Conservation (phyloP, 805 yeast species). For the Candida nemodendra region DNA sequence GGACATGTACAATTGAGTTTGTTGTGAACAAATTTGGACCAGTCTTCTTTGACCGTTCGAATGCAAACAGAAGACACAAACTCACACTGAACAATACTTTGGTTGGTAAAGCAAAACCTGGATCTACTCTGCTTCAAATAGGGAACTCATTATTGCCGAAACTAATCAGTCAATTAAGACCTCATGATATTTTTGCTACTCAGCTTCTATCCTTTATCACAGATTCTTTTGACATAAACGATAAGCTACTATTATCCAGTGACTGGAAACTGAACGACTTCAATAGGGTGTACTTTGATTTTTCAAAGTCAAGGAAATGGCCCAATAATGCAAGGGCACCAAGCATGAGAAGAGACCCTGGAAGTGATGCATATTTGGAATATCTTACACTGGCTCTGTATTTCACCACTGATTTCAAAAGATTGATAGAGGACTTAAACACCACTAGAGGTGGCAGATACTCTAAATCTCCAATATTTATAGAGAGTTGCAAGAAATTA, state of each 20-base stretch:
- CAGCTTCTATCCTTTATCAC: conserved; percentile 23
- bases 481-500: conserved; percentile 14
- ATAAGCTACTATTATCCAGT: conserved; percentile 27
- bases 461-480: conserved; percentile 10
- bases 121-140: conserved; percentile 29
- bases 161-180: conserved; percentile 17
- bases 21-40: conserved; percentile 22
- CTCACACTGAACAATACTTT: conserved; percentile 26
- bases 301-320: conserved; percentile 19
- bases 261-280: conserved; percentile 29
- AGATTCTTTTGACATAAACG: conserved; percentile 29
- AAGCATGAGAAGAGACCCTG: conserved; percentile 8
- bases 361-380: conserved; percentile 14
- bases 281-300: conserved; percentile 17
- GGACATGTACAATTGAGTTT: conserved; percentile 20
- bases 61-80: conserved; percentile 16
- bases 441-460: conserved; percentile 12
- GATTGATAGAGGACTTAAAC: conserved; percentile 20
- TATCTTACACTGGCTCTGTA: conserved; percentile 17
- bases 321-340: conserved; percentile 11
- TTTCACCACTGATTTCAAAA: conserved; percentile 17
- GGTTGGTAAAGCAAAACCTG: conserved; percentile 33
- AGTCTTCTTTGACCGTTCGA: conserved; percentile 14
- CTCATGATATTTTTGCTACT: conserved; percentile 25
- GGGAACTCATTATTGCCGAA: conserved; percentile 27